A percentile compares a stretch with the other conserved stretches of the same genome.
These are phyloP conservation scores for Ophiocordyceps camponoti-rufipedis DNA, from an alignment of 2,329 filamentous ascomycete species.

Conservation along the genomic window DNA sequence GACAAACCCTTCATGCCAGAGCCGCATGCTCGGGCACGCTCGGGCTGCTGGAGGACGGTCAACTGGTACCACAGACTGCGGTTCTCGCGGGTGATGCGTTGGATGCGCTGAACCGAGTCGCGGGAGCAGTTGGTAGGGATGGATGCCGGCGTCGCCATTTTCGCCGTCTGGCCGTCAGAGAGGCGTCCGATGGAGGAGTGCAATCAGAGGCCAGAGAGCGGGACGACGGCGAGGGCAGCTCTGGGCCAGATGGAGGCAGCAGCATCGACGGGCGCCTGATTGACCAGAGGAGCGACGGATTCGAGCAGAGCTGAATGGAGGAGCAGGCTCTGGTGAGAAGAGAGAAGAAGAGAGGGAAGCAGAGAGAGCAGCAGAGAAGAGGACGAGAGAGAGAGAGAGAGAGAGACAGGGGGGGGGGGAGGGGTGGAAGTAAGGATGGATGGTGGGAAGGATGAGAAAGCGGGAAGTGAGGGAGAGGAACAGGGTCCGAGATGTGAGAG, in stretches of 20 bases:
- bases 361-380: neutral
- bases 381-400: neutral
- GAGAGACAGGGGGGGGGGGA: too few relatives aligned
- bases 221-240: too few relatives aligned
- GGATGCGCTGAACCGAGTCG: slow-evolving; percentile 26
- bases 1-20: slow-evolving; percentile 66
- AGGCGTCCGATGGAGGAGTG: neutral
- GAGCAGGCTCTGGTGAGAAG: neutral
- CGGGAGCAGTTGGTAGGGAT: slow-evolving; percentile 11
- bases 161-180: neutral
- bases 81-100: slow-evolving; percentile 47
- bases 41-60: slow-evolving; percentile 81
- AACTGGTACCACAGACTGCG: slow-evolving; percentile 66
- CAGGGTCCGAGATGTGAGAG: neutral
- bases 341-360: neutral
- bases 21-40: slow-evolving; percentile 86
- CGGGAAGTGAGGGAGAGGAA: too few relatives aligned
- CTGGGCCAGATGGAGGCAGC: too few relatives aligned
- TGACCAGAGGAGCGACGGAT: too few relatives aligned
- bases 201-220: too few relatives aligned
- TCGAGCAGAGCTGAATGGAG: neutral
- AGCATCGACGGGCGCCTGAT: too few relatives aligned
- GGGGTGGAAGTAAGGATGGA: neutral
- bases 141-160: slow-evolving; percentile 14
- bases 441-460: too few relatives aligned